Conservation (phyloP, 768 basidiomycete species). For the Naganishia friedmannii region DNA sequence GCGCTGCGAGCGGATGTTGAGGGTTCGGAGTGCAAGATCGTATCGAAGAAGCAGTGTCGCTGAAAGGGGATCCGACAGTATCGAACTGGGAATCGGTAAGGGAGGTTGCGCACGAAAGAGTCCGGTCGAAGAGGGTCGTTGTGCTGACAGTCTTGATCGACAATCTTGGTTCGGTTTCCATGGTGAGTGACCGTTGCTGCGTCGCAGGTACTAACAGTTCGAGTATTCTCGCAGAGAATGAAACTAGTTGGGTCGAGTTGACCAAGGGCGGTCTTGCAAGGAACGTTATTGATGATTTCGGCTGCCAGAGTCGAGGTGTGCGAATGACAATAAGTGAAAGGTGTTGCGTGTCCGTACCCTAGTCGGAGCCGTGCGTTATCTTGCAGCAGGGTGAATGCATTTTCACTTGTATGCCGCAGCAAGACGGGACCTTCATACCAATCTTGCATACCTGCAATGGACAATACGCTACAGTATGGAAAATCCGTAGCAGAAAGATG, state of each 20-base stretch:
- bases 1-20: not conserved
- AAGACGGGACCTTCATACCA: not conserved
- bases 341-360: not conserved
- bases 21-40: not conserved
- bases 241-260: not conserved
- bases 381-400: not conserved
- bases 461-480: not conserved
- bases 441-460: not conserved
- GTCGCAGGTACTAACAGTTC: not conserved
- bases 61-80: slow-evolving; percentile 2
- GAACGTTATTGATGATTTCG: not conserved
- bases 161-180: not conserved
- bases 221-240: slow-evolving; percentile 1
- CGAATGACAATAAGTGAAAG: not conserved
- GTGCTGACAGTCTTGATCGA: not conserved
- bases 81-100: not conserved
- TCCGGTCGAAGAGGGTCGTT: slow-evolving; percentile 5
- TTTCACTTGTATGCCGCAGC: not conserved
- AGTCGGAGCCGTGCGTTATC: not conserved
- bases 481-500: not conserved
- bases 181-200: not conserved
- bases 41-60: not conserved
- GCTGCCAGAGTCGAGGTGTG: not conserved
- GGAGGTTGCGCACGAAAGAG: not conserved
- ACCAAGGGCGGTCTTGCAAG: not conserved